These are phyloP conservation scores for Trypanosoma cruzi DNA, from an alignment of 208 protist genomes.

Conservation along the genomic window DNA sequence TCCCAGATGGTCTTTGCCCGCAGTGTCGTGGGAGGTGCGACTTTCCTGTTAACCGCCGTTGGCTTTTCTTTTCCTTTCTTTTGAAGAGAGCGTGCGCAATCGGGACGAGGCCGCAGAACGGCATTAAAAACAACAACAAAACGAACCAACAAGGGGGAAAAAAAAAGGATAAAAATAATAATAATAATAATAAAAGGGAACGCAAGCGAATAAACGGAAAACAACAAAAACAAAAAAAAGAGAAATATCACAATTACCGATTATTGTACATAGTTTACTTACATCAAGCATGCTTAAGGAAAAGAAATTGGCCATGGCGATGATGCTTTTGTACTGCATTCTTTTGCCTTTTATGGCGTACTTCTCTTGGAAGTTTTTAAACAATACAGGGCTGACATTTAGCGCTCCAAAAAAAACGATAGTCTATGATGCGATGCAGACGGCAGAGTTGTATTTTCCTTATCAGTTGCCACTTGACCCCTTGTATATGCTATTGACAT, in stretches of 20 bases:
- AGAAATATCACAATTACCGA: background rate
- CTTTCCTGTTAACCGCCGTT: too few species aligned
- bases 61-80: slow-evolving; percentile 3
- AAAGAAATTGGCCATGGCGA: slow-evolving; percentile 26
- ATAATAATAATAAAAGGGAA: background rate
- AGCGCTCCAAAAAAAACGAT: slow-evolving; percentile 14
- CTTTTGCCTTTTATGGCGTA: slow-evolving; percentile 6
- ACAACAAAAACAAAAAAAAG: background rate
- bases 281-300: slow-evolving; percentile 6
- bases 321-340: slow-evolving; percentile 22
- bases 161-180: too few species aligned
- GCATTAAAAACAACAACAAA: too few species aligned
- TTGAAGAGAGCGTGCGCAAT: slow-evolving; percentile 1
- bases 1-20: too few species aligned
- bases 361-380: slow-evolving; percentile 18
- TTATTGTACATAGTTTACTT: background rate
- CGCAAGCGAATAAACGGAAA: too few species aligned
- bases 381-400: slow-evolving; percentile 16
- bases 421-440: slow-evolving; percentile 2
- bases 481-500: slow-evolving; percentile 17
- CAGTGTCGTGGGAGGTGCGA: too few species aligned
- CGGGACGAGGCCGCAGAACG: too few species aligned
- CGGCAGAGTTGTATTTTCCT: slow-evolving; percentile 15
- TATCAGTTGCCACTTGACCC: slow-evolving; percentile 11
- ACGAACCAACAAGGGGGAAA: too few species aligned